Percentiles rank a stretch among this genome's conserved stretches.
phyloP scores from a whole-genome alignment of 2,329 filamentous ascomycete species.

The Orbilia ellipsospora region DNA sequence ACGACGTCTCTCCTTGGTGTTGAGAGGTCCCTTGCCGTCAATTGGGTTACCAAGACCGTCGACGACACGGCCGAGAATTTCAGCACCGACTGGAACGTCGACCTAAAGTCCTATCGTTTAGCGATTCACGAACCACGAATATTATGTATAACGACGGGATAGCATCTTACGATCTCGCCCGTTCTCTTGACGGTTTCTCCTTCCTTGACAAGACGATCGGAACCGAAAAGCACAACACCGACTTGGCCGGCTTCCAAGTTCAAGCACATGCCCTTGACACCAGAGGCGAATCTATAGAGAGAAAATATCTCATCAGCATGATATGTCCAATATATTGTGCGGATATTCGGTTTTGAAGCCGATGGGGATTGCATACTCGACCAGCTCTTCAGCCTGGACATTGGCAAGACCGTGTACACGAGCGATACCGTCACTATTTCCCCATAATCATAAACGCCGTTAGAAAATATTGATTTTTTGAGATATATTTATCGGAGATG shows the following conservation, averaged over 20 bases:
- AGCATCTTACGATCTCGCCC: constrained; percentile 88
- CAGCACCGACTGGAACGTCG: constrained; percentile 91
- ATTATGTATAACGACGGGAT: too few relatives aligned
- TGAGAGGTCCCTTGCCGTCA: constrained; percentile 97
- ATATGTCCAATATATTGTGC: constrained; percentile 29
- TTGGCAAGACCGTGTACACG: constrained; percentile 99
- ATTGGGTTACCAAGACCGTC: constrained; percentile 99
- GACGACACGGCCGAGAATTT: constrained; percentile 96
- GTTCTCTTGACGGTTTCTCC: constrained; percentile 99
- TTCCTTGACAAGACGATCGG: constrained; percentile 99
- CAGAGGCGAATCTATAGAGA: constrained; percentile 86
- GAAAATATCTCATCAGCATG: constrained; percentile 52
- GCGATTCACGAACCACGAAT: background rate
- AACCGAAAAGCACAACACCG: constrained; percentile 99
- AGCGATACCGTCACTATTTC: constrained; percentile 96
- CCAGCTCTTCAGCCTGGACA: constrained; percentile 99
- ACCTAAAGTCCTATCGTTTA: constrained; percentile 70
- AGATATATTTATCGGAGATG: constrained; percentile 19
- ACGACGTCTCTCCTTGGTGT: constrained; percentile 90
- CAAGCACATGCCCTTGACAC: constrained; percentile 99
- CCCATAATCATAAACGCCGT: constrained; percentile 60
- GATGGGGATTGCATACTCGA: constrained; percentile 79
- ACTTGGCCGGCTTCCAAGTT: constrained; percentile 99
- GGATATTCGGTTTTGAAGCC: constrained; percentile 5
- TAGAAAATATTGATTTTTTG: constrained; percentile 29